A percentile compares a stretch with the other conserved stretches of the same genome.
phyloP scores from a whole-genome alignment of 768 basidiomycete species.

The Boletus eberwhitei region DNA sequence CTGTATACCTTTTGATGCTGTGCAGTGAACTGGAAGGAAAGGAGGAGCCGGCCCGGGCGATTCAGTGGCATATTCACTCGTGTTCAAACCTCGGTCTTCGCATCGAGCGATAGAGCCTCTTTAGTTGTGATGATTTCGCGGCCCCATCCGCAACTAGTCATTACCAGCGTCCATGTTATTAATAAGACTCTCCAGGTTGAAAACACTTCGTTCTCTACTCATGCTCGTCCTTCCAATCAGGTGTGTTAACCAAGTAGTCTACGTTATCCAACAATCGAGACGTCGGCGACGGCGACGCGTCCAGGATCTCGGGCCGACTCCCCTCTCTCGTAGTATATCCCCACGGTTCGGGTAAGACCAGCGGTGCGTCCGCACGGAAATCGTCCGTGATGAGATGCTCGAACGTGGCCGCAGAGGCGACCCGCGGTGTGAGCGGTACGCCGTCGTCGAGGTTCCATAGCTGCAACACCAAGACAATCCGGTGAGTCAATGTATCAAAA shows the following conservation, averaged over 20 bases:
- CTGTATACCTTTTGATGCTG: too few species aligned
- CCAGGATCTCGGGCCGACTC: too few species aligned
- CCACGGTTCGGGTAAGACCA: constrained; percentile 19
- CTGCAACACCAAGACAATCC: not conserved
- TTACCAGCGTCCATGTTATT: too few species aligned
- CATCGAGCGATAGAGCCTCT: too few species aligned
- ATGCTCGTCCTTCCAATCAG: not conserved
- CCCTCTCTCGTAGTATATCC: constrained; percentile 3
- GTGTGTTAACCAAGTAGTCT: not conserved
- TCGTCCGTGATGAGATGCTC: constrained; percentile 24
- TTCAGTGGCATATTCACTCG: not conserved
- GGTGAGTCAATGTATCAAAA: not conserved
- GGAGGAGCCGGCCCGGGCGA: too few species aligned
- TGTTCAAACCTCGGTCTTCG: not conserved
- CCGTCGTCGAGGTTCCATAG: constrained; percentile 26
- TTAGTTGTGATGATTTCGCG: not conserved
- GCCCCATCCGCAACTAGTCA: not conserved
- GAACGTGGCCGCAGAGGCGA: constrained; percentile 19
- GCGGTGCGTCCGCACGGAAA: constrained; percentile 17
- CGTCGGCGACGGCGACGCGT: not conserved
- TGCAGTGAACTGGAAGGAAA: too few species aligned
- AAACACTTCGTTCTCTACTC: not conserved
- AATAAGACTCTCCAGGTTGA: not conserved
- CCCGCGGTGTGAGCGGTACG: constrained; percentile 20
- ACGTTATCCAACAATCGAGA: not conserved